Percentiles rank a stretch among this genome's conserved stretches.
These are phyloP conservation scores for Aspergillus sclerotioniger DNA, from an alignment of 495 filamentous ascomycete genomes.

Conservation along the genomic window DNA sequence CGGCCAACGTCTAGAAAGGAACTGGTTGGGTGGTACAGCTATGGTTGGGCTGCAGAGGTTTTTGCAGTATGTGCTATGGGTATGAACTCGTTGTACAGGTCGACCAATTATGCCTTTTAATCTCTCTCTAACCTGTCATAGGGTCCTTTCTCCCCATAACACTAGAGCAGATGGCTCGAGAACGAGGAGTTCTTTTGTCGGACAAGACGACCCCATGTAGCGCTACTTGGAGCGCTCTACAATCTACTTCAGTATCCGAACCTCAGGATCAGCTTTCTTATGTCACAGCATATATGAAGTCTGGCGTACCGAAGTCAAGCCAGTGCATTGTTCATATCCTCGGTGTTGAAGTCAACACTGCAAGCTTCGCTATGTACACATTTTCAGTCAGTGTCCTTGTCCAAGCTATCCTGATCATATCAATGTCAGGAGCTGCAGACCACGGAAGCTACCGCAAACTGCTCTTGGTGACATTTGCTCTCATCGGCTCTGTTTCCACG, in stretches of 20 bases:
- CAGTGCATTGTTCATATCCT: constrained; percentile 84
- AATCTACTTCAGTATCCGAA: constrained; percentile 17
- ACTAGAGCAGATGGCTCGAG: constrained; percentile 87
- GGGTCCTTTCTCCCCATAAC: constrained; percentile 97
- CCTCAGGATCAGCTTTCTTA: constrained; percentile 6
- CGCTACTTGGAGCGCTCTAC: constrained; percentile 40
- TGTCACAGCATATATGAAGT: constrained; percentile 22
- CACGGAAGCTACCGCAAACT: constrained; percentile 91
- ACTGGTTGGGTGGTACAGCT: constrained; percentile 91
- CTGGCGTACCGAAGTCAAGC: constrained; percentile 32
- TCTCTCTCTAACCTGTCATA: constrained; percentile 26
- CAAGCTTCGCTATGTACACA: constrained; percentile 97
- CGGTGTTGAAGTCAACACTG: constrained; percentile 87
- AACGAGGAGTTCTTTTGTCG: constrained; percentile 77
- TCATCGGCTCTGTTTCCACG: constrained; percentile 73
- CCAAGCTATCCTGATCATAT: constrained; percentile 87
- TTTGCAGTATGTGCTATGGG: constrained; percentile 90
- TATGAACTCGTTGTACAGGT: constrained; percentile 31
- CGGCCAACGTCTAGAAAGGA: constrained; percentile 83
- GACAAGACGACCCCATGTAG: constrained; percentile 72
- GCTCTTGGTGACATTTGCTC: constrained; percentile 78
- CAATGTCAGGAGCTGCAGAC: constrained; percentile 93
- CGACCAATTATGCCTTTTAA: not conserved
- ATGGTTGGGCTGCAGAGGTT: constrained; percentile 96
- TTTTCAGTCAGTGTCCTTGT: constrained; percentile 89